These are phyloP conservation scores for Pseudoperonospora humuli DNA, from an alignment of 352 stramenopile species.

Conservation along the genomic window DNA sequence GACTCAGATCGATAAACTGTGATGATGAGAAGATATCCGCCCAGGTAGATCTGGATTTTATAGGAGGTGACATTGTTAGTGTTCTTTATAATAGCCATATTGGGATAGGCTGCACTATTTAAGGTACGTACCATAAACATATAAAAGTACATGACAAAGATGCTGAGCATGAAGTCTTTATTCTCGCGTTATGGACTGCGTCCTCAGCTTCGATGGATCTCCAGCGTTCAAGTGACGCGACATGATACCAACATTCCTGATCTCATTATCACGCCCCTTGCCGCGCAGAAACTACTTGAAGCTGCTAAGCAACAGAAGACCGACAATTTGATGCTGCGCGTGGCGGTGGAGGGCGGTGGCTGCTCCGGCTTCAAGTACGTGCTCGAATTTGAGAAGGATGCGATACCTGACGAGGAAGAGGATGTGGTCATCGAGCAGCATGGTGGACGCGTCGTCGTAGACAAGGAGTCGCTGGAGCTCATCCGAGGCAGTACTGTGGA, in stretches of 20 bases:
- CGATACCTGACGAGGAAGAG: conserved; percentile 39
- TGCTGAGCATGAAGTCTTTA: conserved; percentile 11
- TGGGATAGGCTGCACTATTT: too few species aligned
- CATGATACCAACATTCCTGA: conserved; percentile 38
- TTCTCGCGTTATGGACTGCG: conserved; percentile 12
- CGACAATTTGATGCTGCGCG: conserved; percentile 65
- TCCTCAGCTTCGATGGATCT: conserved; percentile 18
- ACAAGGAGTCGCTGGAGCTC: conserved; percentile 91
- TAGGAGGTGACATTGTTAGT: too few species aligned
- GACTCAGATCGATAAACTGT: too few species aligned
- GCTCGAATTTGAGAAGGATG: conserved; percentile 80
- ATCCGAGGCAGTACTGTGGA: conserved; percentile 92
- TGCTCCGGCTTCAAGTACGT: conserved; percentile 93
- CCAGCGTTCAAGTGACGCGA: conserved; percentile 33
- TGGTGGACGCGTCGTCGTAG: conserved; percentile 83
- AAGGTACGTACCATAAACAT: too few species aligned
- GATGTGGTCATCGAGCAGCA: conserved; percentile 83
- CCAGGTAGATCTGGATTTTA: too few species aligned
- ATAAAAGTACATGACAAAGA: neutral
- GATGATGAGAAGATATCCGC: too few species aligned
- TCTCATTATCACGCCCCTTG: conserved; percentile 61
- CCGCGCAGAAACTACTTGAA: conserved; percentile 59
- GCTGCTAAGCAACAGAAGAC: conserved; percentile 46
- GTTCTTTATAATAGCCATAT: too few species aligned
- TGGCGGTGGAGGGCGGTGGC: conserved; percentile 88